These are phyloP conservation scores for Rauvolfia tetraphylla DNA, from an alignment of 257 asterid genomes.

Conservation along the genomic window DNA sequence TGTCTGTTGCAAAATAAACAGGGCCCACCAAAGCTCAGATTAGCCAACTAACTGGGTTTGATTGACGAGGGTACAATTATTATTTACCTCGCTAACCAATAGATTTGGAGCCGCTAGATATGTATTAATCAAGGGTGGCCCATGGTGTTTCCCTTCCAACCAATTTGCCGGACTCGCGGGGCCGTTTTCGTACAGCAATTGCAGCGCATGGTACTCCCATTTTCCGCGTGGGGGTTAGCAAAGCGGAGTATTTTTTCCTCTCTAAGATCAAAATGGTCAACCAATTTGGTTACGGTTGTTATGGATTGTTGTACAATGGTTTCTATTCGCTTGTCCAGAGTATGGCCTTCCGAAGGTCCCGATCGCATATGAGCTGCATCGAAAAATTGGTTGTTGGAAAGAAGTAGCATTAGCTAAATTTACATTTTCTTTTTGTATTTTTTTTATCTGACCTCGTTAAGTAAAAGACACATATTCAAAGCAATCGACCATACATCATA, in stretches of 20 bases:
- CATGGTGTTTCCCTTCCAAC: conserved; percentile 37
- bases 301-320: not conserved
- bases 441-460: too few species aligned
- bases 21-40: conserved; percentile 4
- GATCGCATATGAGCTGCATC: conserved; percentile 11
- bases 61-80: not conserved
- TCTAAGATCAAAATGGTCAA: conserved; percentile 20
- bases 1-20: not conserved
- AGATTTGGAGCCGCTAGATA: not conserved
- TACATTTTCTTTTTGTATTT: too few species aligned
- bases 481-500: too few species aligned
- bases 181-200: not conserved
- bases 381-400: not conserved
- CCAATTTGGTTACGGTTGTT: conserved; percentile 29
- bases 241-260: not conserved
- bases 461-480: too few species aligned
- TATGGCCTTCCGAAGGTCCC: not conserved
- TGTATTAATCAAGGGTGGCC: conserved; percentile 4
- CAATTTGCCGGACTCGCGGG: conserved; percentile 13
- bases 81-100: not conserved
- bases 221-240: conserved; percentile 24
- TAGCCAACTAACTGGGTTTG: not conserved
- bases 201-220: not conserved
- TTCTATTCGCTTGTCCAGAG: not conserved
- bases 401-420: too few species aligned